Evolutionary conservation across 768 basidiomycete genomes (phyloP), one percentile per base, ranked within the genome.

Genomic region (Serendipita sp.): DNA sequence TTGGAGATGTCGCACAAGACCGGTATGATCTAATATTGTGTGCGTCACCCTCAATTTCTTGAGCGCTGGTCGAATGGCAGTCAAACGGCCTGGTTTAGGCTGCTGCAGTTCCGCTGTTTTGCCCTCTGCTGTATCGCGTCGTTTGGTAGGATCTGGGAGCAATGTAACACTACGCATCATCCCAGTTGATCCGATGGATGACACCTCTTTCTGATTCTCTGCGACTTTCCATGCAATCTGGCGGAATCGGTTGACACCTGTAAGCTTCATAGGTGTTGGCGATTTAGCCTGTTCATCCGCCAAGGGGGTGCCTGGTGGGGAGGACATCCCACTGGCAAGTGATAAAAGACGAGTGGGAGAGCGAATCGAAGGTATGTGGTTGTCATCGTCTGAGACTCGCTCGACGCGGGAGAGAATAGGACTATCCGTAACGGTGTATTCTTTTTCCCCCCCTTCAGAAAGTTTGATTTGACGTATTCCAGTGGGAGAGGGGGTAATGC

Each of bases 1-100:
- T 71, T 88, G 83, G 70, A 89, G 71, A 72, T 88, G 84, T 63
- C 83, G 73, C 16, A 89, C 86, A 34, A 88, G 78, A 4, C 84
- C 86, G 63, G 77, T 74, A 72, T 89, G 88, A 3, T 83, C 82
- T 8, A 79, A 79, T 23, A 86, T 72, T 67, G 83, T 84, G 69
- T 87, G 81, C 0, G 81, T 83, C 7, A 79, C 72, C 64, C 79
- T 76, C 68, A 88, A 70, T 48, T 75, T 76, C 65, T 76, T 77
- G 64, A 89, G 73, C 67, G 79, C 83, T 15, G 83, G 81, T n/a
- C 79, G 75, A 51, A 88, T 72, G 4, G 73, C 72, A 28, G 81
- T 76, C 3, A 86, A 74, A n/a, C 85, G 79, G 16, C 85, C 83
- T 18, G 77, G 75, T 45, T 78, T 71, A 41, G 38, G 38, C 16